Percentiles rank a stretch among this genome's conserved stretches.
Evolutionary conservation across 371 early-diverging fungal species (phyloP).

Genomic region (Syncephalastrum racemosum): DNA sequence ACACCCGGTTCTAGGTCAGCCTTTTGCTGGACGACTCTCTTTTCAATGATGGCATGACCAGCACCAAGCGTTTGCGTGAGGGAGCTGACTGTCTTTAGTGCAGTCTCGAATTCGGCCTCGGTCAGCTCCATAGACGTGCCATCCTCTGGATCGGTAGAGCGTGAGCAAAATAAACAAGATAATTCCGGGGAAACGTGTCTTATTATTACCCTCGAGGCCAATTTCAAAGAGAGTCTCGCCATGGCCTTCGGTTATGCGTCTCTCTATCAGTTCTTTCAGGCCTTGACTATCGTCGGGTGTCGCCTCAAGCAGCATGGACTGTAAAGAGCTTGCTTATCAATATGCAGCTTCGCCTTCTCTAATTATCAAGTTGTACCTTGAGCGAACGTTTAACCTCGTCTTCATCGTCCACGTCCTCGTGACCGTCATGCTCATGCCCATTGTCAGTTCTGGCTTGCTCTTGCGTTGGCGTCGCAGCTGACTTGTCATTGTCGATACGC

Average conservation of each 20-base stretch:
- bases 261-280: conserved; percentile 40
- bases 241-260: conserved; percentile 60
- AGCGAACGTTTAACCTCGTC: too few species aligned
- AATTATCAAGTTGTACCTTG: too few species aligned
- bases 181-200: not conserved
- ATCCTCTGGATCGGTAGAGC: conserved; percentile 49
- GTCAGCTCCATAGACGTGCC: conserved; percentile 69
- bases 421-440: too few species aligned
- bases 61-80: conserved; percentile 55
- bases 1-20: conserved; percentile 16
- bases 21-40: conserved; percentile 6
- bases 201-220: conserved; percentile 67
- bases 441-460: too few species aligned
- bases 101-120: conserved; percentile 54
- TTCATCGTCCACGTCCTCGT: too few species aligned
- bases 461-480: too few species aligned
- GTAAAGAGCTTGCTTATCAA: too few species aligned
- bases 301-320: conserved; percentile 30
- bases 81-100: conserved; percentile 44
- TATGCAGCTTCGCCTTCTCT: too few species aligned
- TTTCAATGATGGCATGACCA: conserved; percentile 66
- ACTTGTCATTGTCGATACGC: too few species aligned
- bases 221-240: conserved; percentile 82
- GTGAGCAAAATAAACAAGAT: not conserved
- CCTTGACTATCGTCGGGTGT: conserved; percentile 42